phyloP scores from a whole-genome alignment of 164 flowering plant species.

The Cinnamomum chago region DNA sequence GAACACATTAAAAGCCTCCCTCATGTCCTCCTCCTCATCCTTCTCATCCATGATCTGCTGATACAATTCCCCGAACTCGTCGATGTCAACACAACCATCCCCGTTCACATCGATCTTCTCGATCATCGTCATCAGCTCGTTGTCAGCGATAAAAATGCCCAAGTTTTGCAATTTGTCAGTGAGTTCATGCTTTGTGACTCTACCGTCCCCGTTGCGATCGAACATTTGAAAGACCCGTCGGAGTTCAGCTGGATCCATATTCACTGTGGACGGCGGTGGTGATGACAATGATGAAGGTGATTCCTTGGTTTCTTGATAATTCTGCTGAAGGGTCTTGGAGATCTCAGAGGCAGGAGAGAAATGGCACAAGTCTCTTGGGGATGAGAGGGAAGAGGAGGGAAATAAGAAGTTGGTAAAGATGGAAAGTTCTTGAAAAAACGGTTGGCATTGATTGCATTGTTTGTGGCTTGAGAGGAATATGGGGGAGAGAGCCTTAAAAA shows the following conservation, averaged over 20 bases:
- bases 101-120: constrained; percentile 56
- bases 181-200: constrained; percentile 54
- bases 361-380: background rate
- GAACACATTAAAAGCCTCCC: constrained; percentile 72
- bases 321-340: constrained; percentile 4
- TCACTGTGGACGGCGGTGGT: background rate
- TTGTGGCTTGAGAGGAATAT: background rate
- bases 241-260: constrained; percentile 49
- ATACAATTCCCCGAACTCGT: constrained; percentile 56
- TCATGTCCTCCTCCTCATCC: constrained; percentile 65
- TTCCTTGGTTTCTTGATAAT: background rate
- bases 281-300: background rate
- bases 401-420: constrained; percentile 4
- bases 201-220: constrained; percentile 63
- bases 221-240: constrained; percentile 68
- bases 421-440: background rate
- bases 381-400: background rate
- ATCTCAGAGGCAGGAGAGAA: background rate
- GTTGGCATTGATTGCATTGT: constrained; percentile 1
- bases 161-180: constrained; percentile 51
- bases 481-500: background rate
- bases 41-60: constrained; percentile 48
- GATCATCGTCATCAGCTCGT: constrained; percentile 50
- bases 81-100: constrained; percentile 69
- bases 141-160: constrained; percentile 57